phyloP scores from a whole-genome alignment of 2,329 filamentous ascomycete genomes.

The Claviceps maximensis region DNA sequence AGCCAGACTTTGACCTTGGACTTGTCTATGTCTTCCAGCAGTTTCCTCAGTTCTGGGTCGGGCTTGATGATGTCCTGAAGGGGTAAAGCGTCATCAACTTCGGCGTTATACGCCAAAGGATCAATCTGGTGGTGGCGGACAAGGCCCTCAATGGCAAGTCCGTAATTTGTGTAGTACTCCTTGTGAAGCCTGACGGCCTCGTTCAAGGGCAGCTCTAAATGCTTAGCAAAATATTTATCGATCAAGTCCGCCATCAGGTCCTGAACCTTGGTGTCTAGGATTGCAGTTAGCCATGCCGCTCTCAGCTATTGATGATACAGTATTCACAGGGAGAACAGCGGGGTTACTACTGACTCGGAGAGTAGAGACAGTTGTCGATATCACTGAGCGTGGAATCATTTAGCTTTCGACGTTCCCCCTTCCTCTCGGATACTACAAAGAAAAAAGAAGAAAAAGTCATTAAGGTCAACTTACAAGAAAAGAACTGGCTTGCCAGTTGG shows the following conservation, averaged over 20 bases:
- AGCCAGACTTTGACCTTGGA: slow-evolving; percentile 83
- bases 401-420: too few relatives aligned
- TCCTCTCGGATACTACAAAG: not conserved
- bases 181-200: slow-evolving; percentile 79
- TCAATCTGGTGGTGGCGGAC: slow-evolving; percentile 92
- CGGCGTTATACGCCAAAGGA: slow-evolving; percentile 81
- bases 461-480: slow-evolving; percentile 24
- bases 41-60: slow-evolving; percentile 55
- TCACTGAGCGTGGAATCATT: slow-evolving; percentile 47
- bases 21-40: slow-evolving; percentile 73
- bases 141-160: slow-evolving; percentile 90
- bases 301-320: not conserved
- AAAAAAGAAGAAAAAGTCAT: not conserved
- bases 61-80: slow-evolving; percentile 75
- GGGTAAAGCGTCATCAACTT: slow-evolving; percentile 90
- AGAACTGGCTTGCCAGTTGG: slow-evolving; percentile 24
- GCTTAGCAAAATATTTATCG: slow-evolving; percentile 45
- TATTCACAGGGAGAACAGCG: not conserved
- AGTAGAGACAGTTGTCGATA: slow-evolving; percentile 96
- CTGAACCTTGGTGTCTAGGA: slow-evolving; percentile 60
- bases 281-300: slow-evolving; percentile 1
- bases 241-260: slow-evolving; percentile 83
- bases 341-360: slow-evolving; percentile 50
- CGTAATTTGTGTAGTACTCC: slow-evolving; percentile 92
- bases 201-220: slow-evolving; percentile 59